These are phyloP conservation scores for Rhodosporidiobolus sp. DNA, from an alignment of 768 basidiomycete species.

Conservation along the genomic window DNA sequence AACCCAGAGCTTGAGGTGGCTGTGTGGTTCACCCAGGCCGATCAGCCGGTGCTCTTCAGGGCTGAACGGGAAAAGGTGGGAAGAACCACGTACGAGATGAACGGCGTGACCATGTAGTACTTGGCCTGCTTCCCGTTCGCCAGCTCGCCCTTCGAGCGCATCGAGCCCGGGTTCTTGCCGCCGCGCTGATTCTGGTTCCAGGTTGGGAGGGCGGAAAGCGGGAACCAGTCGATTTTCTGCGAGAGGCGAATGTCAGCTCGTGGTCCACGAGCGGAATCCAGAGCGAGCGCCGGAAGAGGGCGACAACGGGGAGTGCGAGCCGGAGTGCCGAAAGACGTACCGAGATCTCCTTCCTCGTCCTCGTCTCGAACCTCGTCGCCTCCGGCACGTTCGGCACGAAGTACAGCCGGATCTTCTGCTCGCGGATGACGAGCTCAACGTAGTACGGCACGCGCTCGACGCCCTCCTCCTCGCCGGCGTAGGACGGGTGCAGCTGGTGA, in stretches of 20 bases:
- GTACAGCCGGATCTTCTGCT: conserved; percentile 85
- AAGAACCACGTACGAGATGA: conserved; percentile 58
- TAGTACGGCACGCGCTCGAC: conserved; percentile 59
- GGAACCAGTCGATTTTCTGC: conserved; percentile 97
- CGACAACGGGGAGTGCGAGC: neutral
- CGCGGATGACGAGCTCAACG: conserved; percentile 80
- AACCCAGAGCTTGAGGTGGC: conserved; percentile 44
- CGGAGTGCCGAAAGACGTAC: conserved; percentile 3
- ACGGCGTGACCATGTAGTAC: conserved; percentile 93
- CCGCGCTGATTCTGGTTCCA: conserved; percentile 59
- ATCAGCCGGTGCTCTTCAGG: neutral
- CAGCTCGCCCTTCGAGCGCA: conserved; percentile 17
- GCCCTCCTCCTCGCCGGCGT: conserved; percentile 47
- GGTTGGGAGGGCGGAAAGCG: conserved; percentile 78
- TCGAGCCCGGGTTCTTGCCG: conserved; percentile 56
- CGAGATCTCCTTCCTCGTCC: conserved; percentile 89
- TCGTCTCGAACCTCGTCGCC: conserved; percentile 82
- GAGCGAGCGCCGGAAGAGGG: too few relatives aligned
- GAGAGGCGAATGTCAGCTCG: neutral
- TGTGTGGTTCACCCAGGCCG: neutral
- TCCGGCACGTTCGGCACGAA: conserved; percentile 85
- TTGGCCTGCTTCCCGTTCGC: conserved; percentile 60
- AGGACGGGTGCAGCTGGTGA: conserved; percentile 46
- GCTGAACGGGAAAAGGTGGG: neutral
- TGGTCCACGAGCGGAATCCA: neutral